phyloP scores from a whole-genome alignment of 495 filamentous ascomycete species.

The Neurospora sp. region DNA sequence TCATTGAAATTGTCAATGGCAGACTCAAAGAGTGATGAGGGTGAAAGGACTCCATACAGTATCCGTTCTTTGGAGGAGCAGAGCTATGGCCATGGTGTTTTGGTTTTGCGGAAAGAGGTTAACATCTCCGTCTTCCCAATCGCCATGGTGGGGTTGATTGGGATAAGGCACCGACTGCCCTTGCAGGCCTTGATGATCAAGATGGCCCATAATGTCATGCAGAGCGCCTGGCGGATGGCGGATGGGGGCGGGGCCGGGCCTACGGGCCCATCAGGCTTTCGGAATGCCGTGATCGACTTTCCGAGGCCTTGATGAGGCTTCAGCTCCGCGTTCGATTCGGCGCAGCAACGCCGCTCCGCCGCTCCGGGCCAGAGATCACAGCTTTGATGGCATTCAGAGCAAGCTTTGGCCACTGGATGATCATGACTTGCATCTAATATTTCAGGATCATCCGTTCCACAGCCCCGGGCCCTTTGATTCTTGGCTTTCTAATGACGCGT shows the following conservation, averaged over 20 bases:
- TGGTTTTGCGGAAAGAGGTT: not conserved
- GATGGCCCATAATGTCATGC: not conserved
- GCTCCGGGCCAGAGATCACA: not conserved
- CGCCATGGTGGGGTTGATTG: not conserved
- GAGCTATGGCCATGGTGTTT: not conserved
- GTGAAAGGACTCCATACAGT: not conserved
- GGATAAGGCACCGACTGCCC: not conserved
- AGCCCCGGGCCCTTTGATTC: not conserved
- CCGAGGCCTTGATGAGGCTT: not conserved
- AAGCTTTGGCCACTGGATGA: not conserved
- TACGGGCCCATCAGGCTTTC: not conserved
- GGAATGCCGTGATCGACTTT: not conserved
- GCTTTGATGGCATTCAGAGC: not conserved
- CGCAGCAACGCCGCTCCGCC: not conserved
- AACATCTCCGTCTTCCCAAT: not conserved
- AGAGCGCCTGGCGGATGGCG: not conserved
- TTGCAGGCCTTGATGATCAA: not conserved
- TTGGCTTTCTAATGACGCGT: not conserved
- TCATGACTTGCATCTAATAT: not conserved
- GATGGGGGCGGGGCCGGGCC: not conserved
- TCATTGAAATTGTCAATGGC: not conserved
- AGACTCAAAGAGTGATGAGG: not conserved
- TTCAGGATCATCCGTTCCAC: not conserved
- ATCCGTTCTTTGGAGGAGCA: not conserved
- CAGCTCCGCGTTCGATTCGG: not conserved